Base-by-base conservation (phyloP, 768 basidiomycete genomes). In the Tricholoma saponaceum region DNA sequence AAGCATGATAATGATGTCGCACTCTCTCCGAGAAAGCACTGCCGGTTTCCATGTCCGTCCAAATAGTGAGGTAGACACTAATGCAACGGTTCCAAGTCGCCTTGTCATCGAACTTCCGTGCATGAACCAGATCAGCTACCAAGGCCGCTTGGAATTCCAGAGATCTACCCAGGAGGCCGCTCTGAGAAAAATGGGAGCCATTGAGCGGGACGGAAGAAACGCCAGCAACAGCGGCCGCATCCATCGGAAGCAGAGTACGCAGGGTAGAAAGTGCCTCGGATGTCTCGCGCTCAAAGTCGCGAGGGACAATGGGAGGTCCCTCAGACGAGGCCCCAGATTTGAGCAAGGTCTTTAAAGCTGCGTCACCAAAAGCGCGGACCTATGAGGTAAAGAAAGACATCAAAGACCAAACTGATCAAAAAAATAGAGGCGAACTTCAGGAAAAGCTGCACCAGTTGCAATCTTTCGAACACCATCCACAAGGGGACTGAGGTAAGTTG, bases 391-490 rank as follows among this genome's bases (percentile, higher is more conserved):
- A 52, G 33, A 32, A 35, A 23, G 22, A 30, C 16, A 50, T 50
- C 26, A 18, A 44, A 23, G 18, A 23, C 16, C 16, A 54, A 18
- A 44, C 28, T 20, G 41, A 41, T 20, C 7, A 14, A 9, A 43
- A 28, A 22, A 3, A 20, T 54, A 60, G 58, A n/a, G 54, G 30
- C 79, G 55, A 39, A 87, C 92, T 76, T 98, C 96, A 54, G 96
- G 96, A 80, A 98, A 98, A 25, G 95, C 93, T 54, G 95, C 95
- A 16, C 89, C 83, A 55, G 85, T 85, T 12, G 90, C 90, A 62
- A 98, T 93, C 72, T 89, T 91, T 67, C 91, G 84, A 16, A 96
- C 93, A 57, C 95, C 94, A 32, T 92, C 89, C 4, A 96, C 88
- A 41, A 98, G 85, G 39, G 87, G 80, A 61, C 88, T 89, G 32